Base-by-base conservation (phyloP, 257 asterid genomes). In the Solanum paucissectum region DNA sequence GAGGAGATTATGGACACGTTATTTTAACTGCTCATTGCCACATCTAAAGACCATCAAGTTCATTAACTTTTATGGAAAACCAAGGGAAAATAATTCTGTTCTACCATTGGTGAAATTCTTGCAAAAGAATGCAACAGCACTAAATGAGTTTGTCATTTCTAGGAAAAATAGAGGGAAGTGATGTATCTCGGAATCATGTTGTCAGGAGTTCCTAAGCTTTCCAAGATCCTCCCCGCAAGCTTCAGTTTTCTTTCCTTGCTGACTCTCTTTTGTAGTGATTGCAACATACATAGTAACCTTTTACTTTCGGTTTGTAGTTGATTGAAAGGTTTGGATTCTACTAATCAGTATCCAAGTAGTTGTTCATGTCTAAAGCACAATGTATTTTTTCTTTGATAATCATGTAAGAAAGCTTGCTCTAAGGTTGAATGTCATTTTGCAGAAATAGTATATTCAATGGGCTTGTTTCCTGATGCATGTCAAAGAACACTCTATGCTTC, bases 401-500 rank as follows among this genome's bases (percentile, higher is more conserved):
- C 33, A 36, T 74, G 29, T 74, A 37, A 74, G 20, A 74, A 74
- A 74, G 18, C 20, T 74, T 66, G 73, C 36, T 66, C 36, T 66
- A 66, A 66, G 32, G 14, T 62, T 62, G 32, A 62, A 62, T 23
- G 34, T 25, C 5, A 5, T 12, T 66, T 27, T 27, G 36, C 20
- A 32, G 7, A 27, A 66, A 33, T 73, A 20, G 29, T 36, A 34
- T 34, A n/a, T 20, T 34, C 20, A 40, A 9, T 40, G 46, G 46
- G 13, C 46, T 9, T 40, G 46, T 40, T 40, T 40, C 44, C 32
- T 74, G 83, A 14, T 73, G 27, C 82, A 73, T 36, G 5, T 36
- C 81, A 86, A 86, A 79, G 86, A 90, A 40, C 88, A 52, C 58
- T 87, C 11, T 87, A 87, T 44, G 20, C 89, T 27, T 76, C 86